phyloP scores from a whole-genome alignment of 140 eudicot species.

The Senecio squalidus region DNA sequence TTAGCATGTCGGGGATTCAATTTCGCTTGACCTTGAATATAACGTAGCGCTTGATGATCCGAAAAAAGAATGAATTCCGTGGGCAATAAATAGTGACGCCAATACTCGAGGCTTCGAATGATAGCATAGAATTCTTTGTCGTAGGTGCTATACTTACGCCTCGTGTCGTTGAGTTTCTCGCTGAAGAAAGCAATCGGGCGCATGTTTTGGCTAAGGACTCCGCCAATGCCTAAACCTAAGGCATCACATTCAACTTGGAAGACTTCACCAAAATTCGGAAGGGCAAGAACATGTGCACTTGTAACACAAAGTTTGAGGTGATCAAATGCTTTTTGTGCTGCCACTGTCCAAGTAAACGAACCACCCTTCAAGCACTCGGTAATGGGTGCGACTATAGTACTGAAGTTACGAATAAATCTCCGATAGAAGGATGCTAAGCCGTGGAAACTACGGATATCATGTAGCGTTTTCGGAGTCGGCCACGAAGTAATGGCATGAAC shows the following conservation, averaged over 20 bases:
- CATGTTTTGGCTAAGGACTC: neutral
- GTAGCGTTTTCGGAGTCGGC: neutral
- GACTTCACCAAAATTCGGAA: neutral
- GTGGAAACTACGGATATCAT: neutral
- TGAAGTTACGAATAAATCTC: conserved; percentile 2
- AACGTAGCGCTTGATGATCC: neutral
- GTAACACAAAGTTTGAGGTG: neutral
- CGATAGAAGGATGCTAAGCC: conserved; percentile 5
- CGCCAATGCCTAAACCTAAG: neutral
- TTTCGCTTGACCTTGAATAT: neutral
- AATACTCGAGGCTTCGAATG: neutral
- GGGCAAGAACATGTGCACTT: neutral
- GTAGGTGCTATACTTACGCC: neutral
- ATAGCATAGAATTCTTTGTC: neutral
- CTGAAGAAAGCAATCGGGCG: conserved; percentile 1
- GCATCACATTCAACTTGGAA: conserved; percentile 1
- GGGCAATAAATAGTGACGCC: neutral
- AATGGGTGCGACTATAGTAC: neutral
- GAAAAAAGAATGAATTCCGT: neutral
- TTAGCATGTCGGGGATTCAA: neutral
- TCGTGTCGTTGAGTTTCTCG: neutral
- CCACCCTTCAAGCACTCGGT: conserved; percentile 1
- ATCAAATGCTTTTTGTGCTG: neutral
- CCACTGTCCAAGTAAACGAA: neutral
- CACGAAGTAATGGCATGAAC: neutral